Percentiles rank a stretch among this genome's conserved stretches.
phyloP scores from a whole-genome alignment of 1,139 yeast species.

The Trichomonascaceae sp. region DNA sequence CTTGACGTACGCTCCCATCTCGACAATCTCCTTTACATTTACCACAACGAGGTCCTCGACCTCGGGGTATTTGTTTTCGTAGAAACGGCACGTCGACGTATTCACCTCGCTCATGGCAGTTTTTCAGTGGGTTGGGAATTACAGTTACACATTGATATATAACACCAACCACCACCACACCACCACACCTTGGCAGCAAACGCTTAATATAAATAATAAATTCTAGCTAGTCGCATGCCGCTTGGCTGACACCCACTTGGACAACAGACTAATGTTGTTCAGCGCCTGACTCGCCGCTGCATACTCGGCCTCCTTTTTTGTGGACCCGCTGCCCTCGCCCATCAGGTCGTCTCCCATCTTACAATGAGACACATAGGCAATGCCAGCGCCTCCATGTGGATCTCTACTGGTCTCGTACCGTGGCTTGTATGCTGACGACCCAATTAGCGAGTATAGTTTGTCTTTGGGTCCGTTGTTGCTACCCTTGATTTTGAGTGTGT shows the following conservation, averaged over 20 bases:
- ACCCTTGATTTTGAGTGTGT: not conserved
- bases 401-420: slow-evolving; percentile 29
- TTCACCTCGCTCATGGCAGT: slow-evolving; percentile 29
- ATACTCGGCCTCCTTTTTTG: slow-evolving; percentile 13
- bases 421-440: slow-evolving; percentile 59
- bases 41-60: slow-evolving; percentile 98
- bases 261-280: slow-evolving; percentile 5
- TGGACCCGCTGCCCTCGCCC: slow-evolving; percentile 12
- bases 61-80: slow-evolving; percentile 97
- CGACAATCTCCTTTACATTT: slow-evolving; percentile 95
- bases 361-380: slow-evolving; percentile 7
- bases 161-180: no score
- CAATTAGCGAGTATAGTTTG: slow-evolving; percentile 65
- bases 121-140: no score
- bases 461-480: slow-evolving; percentile 33
- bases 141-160: no score
- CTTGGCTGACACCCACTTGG: slow-evolving; percentile 2
- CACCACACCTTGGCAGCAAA: no score
- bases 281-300: slow-evolving; percentile 13
- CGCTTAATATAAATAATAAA: no score
- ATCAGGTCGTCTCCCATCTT: slow-evolving; percentile 9
- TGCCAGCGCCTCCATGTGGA: no score
- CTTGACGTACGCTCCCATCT: slow-evolving; percentile 96
- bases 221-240: no score
- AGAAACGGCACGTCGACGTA: slow-evolving; percentile 88